These are phyloP conservation scores for Ceratocystis cubensis DNA, from an alignment of 2,329 filamentous ascomycete species.

Conservation along the genomic window DNA sequence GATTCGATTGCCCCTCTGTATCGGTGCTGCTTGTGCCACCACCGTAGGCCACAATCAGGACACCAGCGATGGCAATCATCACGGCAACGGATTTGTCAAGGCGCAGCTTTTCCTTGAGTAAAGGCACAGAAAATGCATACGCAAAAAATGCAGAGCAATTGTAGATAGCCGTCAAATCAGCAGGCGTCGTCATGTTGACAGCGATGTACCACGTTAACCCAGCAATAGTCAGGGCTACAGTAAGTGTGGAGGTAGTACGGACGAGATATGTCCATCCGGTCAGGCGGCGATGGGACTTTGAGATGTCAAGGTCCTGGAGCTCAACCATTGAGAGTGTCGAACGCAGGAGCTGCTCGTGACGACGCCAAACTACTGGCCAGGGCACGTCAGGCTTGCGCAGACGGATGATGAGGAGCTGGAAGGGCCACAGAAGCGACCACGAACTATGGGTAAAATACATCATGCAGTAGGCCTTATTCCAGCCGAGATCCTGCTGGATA, in stretches of 20 bases:
- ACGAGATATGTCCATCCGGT: conserved; percentile 56
- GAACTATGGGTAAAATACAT: conserved; percentile 94
- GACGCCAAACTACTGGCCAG: conserved; percentile 76
- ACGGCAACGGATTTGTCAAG: conserved; percentile 80
- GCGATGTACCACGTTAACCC: conserved; percentile 93
- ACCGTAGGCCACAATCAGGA: conserved; percentile 91
- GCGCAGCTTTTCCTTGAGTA: conserved; percentile 73
- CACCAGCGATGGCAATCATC: conserved; percentile 71
- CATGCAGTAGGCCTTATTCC: conserved; percentile 99
- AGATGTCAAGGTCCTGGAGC: conserved; percentile 58
- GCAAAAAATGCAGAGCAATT: conserved; percentile 99
- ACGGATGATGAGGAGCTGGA: conserved; percentile 67
- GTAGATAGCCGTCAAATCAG: conserved; percentile 94
- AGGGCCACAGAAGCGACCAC: conserved; percentile 80
- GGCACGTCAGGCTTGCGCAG: conserved; percentile 65
- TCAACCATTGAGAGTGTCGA: conserved; percentile 69
- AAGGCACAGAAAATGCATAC: conserved; percentile 86
- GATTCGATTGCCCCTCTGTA: conserved; percentile 41
- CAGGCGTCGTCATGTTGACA: conserved; percentile 82
- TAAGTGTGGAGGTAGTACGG: conserved; percentile 68
- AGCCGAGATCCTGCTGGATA: conserved; percentile 81
- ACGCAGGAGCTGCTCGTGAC: conserved; percentile 39
- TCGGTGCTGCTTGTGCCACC: conserved; percentile 37
- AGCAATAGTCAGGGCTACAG: conserved; percentile 74
- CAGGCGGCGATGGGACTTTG: conserved; percentile 28